Evolutionary conservation across 2,329 filamentous ascomycete species (phyloP), one percentile per base, ranked within the genome.

Genomic region (Whalleya microplaca): DNA sequence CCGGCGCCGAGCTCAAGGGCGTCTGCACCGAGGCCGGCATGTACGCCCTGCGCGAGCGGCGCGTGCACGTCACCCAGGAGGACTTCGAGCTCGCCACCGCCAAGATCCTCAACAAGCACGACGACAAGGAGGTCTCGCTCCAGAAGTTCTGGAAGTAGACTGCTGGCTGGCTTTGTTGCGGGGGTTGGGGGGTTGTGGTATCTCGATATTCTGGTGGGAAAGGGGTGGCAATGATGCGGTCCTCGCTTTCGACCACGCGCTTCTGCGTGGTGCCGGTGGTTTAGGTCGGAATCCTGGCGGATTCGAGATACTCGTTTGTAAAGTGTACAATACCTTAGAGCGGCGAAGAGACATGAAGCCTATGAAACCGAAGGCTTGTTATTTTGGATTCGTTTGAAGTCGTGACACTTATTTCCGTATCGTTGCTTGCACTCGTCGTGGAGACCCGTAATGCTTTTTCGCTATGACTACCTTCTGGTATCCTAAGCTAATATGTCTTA

Each of bases 101-200:
- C 73, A 99, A 99, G 90, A 94, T 99, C 59, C 84, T 99, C 73
- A 98, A 99, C 86, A 98, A 97, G 84, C 95, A 98, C 75, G 95
- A 98, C 71, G 95, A 99, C 77, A 98, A 98, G 84, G 93, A 96
- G 75, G 90, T 92, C 67, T 92, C 89, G 71, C 81, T 96, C 69
- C 90, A 89, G 72, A 96, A 96, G 79, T 80, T 96, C 70, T 96
- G 87, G 86, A 91, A 91, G 82, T 91, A 83, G 64, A 49, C 47
- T 45, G 7, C 32, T 19, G 46, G 52, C 27, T 29, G 5, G 32
- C 3, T 37, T 37, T 47, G 5, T 32, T 20, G 45, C 23, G 19
- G 79, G 78, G 64, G 66, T 14, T 16, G 14, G 7, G 14, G 32
- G 3, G 10, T 37, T 37, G 6, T 16, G 32, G 14, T 37, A 37